These are phyloP conservation scores for Eucalyptus viminalis DNA, from an alignment of 345 rosid species.

Conservation along the genomic window DNA sequence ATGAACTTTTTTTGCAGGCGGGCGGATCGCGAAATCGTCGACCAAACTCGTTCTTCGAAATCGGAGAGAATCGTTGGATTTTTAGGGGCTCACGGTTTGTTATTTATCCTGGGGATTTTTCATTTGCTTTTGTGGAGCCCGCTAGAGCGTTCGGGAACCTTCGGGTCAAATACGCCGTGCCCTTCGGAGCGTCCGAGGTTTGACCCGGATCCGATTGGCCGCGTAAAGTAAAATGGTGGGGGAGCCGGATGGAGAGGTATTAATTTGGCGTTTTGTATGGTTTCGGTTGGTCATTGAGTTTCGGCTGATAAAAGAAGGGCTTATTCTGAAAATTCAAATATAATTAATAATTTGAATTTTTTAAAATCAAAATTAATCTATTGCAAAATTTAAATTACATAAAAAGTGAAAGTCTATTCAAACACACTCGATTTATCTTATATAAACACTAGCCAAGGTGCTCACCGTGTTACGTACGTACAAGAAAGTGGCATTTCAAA, in stretches of 20 bases:
- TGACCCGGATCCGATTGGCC: background rate
- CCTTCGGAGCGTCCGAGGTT: background rate
- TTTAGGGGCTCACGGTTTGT: background rate
- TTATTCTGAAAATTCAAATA: background rate
- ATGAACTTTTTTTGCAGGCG: background rate
- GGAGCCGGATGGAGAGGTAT: background rate
- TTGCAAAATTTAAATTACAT: too few species aligned
- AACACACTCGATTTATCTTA: too few species aligned
- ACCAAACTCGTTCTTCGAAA: background rate
- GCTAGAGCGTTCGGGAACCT: background rate
- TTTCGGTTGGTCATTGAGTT: background rate
- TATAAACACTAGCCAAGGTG: too few species aligned
- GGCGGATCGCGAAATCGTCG: background rate
- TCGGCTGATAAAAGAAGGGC: background rate
- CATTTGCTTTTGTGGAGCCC: background rate
- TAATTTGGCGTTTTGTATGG: background rate
- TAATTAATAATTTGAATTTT: too few species aligned
- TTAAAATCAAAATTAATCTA: too few species aligned
- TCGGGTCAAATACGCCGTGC: background rate
- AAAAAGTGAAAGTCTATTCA: too few species aligned
- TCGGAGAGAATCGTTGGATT: background rate
- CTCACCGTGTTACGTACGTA: fast-evolving
- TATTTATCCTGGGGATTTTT: background rate
- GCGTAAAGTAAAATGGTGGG: too few species aligned
- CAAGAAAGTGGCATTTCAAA: too few species aligned